Evolutionary conservation across 192 early-diverging fungal genomes (phyloP).

Genomic region (Helicostylum pulchrum): DNA sequence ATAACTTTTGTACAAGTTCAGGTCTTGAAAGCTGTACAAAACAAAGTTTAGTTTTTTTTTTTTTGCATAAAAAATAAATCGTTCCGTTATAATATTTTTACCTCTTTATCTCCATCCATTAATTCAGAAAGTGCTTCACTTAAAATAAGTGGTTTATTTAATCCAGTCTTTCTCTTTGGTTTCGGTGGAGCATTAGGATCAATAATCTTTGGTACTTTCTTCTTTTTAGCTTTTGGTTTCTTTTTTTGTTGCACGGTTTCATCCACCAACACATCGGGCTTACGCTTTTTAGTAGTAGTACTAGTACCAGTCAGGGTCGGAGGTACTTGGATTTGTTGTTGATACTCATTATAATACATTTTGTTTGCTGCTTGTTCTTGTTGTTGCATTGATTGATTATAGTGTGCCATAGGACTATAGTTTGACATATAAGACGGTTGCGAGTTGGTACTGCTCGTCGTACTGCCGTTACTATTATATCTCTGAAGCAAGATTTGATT

Average conservation of each 20-base stretch:
- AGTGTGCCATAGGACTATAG: neutral
- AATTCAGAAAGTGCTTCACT: conserved; percentile 38
- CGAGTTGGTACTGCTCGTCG: neutral
- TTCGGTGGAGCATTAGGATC: conserved; percentile 36
- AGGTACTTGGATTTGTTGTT: too few relatives aligned
- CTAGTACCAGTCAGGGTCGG: too few relatives aligned
- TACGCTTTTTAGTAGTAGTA: too few relatives aligned
- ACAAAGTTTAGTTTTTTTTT: neutral
- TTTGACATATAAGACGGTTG: neutral
- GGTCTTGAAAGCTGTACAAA: conserved; percentile 50
- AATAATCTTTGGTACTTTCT: conserved; percentile 14
- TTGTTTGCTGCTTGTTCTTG: too few relatives aligned
- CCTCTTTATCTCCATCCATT: conserved; percentile 44
- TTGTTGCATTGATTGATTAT: too few relatives aligned
- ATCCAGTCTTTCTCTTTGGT: conserved; percentile 42
- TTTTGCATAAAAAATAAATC: neutral
- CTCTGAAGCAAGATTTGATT: neutral
- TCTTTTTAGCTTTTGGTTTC: conserved; percentile 13
- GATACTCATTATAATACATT: too few relatives aligned
- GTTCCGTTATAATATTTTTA: neutral
- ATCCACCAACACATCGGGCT: too few relatives aligned
- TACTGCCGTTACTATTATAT: neutral
- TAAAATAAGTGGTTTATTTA: conserved; percentile 49
- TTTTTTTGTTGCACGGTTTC: neutral
- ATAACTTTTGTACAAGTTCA: conserved; percentile 59